Conservation (phyloP, 2,329 filamentous ascomycete species). For the Colletotrichum limetticola region DNA sequence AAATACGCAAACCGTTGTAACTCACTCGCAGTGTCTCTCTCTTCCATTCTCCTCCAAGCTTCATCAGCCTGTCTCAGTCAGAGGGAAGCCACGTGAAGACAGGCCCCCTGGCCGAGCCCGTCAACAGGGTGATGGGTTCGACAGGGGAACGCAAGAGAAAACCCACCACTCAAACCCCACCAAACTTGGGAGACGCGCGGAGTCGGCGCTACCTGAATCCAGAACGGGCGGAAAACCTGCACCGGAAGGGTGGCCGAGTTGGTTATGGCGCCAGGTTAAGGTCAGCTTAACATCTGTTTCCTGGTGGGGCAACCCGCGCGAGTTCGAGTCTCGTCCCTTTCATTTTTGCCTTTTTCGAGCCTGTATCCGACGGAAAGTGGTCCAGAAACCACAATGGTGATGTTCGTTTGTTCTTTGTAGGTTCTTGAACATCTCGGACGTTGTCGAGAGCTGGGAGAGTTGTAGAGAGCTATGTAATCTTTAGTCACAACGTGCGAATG, state of each 20-base stretch:
- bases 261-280: conserved; percentile 37
- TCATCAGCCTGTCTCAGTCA: background rate
- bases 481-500: no score
- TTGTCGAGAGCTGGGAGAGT: no score
- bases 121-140: background rate
- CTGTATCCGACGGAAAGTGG: no score
- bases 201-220: background rate
- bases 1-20: background rate
- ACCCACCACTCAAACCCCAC: background rate
- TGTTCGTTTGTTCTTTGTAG: no score
- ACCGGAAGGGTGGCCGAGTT: conserved; percentile 35
- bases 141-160: background rate
- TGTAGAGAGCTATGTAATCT: no score
- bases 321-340: conserved; percentile 36
- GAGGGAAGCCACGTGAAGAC: background rate
- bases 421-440: no score
- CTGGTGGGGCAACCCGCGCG: conserved; percentile 36
- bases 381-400: no score
- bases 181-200: background rate
- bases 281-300: conserved; percentile 36
- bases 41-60: background rate
- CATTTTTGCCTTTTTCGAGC: conserved; percentile 8
- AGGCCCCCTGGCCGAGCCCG: background rate
- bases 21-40: background rate
- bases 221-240: fast-evolving